Evolutionary conservation across 2,329 filamentous ascomycete genomes (phyloP), one percentile per base, ranked within the genome.

Genomic region (Fusarium guadeloupense): DNA sequence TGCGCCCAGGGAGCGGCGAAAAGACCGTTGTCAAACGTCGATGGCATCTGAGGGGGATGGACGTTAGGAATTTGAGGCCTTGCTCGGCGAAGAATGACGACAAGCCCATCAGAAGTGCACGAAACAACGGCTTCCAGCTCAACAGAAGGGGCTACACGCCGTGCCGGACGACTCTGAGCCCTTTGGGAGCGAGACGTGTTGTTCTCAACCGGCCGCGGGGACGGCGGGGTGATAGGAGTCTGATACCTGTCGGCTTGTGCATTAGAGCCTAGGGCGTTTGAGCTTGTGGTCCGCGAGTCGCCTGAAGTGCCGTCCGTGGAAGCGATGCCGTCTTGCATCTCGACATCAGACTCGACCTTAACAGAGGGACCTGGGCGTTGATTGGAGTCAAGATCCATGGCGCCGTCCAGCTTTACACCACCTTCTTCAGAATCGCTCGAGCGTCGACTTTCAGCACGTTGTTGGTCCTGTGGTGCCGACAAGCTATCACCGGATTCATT

Each of bases 111-210:
- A 0, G 92, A 96, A 3, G 92, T 92, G 75, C 92, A 96, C 1
- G 92, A 96, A 6, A 96, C 88, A n/a, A 96, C 91, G 3, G 92
- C 92, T 76, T 96, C 92, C 5, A 96, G 79, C 75, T 96, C 91
- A 45, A 92, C 81, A 2, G 82, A 80, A 3, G 75, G 75, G 7
- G 78, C 71, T 1, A 70, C 68, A 66, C 59, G 56, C 28, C 40
- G 47, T 23, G 47, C 40, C 20, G 51, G 39, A 9, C 48, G 58
- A 17, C 42, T 55, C 14, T 37, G 50, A 9, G 42, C n/a, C 20
- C 48, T 50, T 21, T 17, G 34, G 9, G 45, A 25, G 6, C 37
- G 49, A 23, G 54, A 43, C n/a, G 51, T 48, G 20, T 53, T 25
- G 6, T 30, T 37, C 19, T 45, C 47, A 12, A 33, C 37, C 0